Base-by-base conservation (phyloP, 2,329 filamentous ascomycete genomes). In the Hortaea werneckii region DNA sequence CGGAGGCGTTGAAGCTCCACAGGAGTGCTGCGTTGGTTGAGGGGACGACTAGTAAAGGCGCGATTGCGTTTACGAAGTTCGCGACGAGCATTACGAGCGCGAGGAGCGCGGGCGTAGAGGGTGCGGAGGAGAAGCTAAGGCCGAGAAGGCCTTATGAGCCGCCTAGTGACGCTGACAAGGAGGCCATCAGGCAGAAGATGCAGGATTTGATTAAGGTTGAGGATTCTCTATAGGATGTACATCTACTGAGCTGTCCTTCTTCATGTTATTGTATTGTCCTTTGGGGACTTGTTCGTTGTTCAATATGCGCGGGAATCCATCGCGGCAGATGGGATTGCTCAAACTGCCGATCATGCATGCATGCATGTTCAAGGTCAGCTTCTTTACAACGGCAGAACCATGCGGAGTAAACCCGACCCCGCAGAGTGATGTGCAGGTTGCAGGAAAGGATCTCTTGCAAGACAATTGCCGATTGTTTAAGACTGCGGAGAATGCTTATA, bases 1-100 rank as follows among this genome's bases (percentile, higher is more conserved):
- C 70, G 1, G 76, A 81, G 54, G 80, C 80, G 1, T 54, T 80
- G 50, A 68, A 65, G 49, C 60, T 83, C 58, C 79, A 83, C 54
- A 65, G 70, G 45, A 71, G 73, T 55, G 75, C 78, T 0, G 77
- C 79, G 1, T 62, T 80, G 42, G 79, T 79, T 0, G 81, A 85
- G 64, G 20, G 20, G 20, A 74, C 74, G 49, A 73, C 77, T 5
- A 77, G 76, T 57, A 83, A 84, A 63, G 69, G 70, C 11, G 80
- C 80, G 8, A 81, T 84, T 55, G 79, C 79, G 8, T 70, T 73
- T 5, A 77, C 76, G 30, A 84, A 84, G 65, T 83, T 79, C 56
- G 80, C 78, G 0, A 78, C 76, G 0, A 72, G 77, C 1, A 64
- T 79, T 29, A 78, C 74, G 52, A 77, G 77, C 30, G 82, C 79